Percentiles rank a stretch among this genome's conserved stretches.
phyloP scores from a whole-genome alignment of 805 yeast genomes.

The Millerozyma miso region DNA sequence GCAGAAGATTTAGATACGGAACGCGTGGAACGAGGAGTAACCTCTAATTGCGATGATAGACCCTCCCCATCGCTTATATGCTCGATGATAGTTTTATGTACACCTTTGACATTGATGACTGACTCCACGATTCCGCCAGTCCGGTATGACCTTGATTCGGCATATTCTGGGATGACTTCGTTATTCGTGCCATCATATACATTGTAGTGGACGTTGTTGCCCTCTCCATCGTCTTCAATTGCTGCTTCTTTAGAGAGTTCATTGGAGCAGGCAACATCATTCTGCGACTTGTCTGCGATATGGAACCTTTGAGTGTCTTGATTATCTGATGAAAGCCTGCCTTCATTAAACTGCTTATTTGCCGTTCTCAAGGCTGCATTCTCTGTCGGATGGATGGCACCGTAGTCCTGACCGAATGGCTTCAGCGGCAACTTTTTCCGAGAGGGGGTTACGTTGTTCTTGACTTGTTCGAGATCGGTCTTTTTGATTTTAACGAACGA shows the following conservation, averaged over 20 bases:
- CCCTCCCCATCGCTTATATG: conserved; percentile 49
- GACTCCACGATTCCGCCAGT: conserved; percentile 75
- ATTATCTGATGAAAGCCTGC: conserved; percentile 2
- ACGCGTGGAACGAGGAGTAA: background rate
- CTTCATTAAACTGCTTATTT: conserved; percentile 6
- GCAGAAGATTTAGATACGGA: background rate
- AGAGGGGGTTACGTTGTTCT: conserved; percentile 19
- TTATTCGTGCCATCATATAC: background rate
- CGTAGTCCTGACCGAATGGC: conserved; percentile 15
- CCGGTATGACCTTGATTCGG: conserved; percentile 35
- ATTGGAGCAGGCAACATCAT: conserved; percentile 22
- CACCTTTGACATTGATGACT: conserved; percentile 79
- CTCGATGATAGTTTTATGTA: conserved; percentile 80
- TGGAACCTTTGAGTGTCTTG: conserved; percentile 10
- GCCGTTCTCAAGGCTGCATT: conserved; percentile 37
- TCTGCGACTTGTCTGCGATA: conserved; percentile 21
- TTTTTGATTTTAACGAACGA: conserved; percentile 66
- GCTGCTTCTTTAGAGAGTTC: background rate
- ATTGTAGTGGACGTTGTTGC: conserved; percentile 2
- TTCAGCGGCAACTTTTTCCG: conserved; percentile 14
- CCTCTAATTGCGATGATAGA: conserved; percentile 7
- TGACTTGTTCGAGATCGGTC: conserved; percentile 31
- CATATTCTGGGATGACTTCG: conserved; percentile 18
- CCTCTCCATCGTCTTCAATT: background rate
- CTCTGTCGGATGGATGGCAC: conserved; percentile 43